Evolutionary conservation across 768 basidiomycete species (phyloP).

Genomic region (Gymnopilus dilepis): DNA sequence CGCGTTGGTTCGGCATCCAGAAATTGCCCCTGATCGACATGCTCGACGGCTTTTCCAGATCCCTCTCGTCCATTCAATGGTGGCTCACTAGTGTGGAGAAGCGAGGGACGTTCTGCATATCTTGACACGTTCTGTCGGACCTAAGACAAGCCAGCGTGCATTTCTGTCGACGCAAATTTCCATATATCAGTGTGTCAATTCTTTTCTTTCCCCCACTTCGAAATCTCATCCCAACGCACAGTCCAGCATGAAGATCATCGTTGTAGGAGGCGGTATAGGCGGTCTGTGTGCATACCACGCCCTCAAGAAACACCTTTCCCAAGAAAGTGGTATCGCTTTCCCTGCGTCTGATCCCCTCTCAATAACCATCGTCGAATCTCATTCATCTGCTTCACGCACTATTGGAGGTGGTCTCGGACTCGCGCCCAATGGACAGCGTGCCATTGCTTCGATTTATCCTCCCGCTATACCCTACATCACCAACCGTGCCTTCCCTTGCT

Average conservation of each 20-base stretch:
- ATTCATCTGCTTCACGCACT: slow-evolving; percentile 28
- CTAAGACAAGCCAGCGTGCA: too few species aligned
- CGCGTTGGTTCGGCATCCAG: background rate
- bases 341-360: background rate
- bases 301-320: slow-evolving; percentile 37
- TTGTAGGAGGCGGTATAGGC: slow-evolving; percentile 41
- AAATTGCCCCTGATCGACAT: background rate
- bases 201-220: background rate
- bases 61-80: background rate
- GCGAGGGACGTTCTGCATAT: background rate
- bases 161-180: background rate
- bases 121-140: background rate
- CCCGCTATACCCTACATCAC: slow-evolving; percentile 37
- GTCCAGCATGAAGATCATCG: slow-evolving; percentile 36
- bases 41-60: background rate
- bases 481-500: slow-evolving; percentile 29
- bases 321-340: slow-evolving; percentile 13
- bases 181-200: background rate
- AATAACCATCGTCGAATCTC: slow-evolving; percentile 21
- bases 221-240: background rate
- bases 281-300: slow-evolving; percentile 39
- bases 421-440: slow-evolving; percentile 44
- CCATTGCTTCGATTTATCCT: slow-evolving; percentile 35
- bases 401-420: slow-evolving; percentile 44
- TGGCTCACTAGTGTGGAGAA: background rate